These are phyloP conservation scores for Helminthosporium solani DNA, from an alignment of 2,329 filamentous ascomycete species.

Conservation along the genomic window DNA sequence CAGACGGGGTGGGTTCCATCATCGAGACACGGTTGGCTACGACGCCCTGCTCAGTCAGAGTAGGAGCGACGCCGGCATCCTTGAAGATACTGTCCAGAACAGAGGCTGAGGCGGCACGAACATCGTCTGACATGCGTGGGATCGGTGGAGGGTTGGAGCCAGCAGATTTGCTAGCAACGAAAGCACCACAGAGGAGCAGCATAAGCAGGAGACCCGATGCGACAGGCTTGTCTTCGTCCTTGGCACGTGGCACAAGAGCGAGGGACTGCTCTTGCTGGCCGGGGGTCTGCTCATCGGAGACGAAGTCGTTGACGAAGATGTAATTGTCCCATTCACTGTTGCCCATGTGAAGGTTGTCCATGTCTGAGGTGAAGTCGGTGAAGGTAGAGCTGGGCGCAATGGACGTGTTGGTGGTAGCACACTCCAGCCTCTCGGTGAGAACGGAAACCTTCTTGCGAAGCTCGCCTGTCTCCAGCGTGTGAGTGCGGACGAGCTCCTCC, in stretches of 20 bases:
- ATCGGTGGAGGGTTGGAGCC: slow-evolving; percentile 69
- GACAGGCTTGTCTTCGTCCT: slow-evolving; percentile 59
- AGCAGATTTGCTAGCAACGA: slow-evolving; percentile 84
- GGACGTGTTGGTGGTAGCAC: slow-evolving; percentile 47
- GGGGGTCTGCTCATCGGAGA: slow-evolving; percentile 53
- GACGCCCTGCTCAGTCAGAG: slow-evolving; percentile 38
- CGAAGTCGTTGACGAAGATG: slow-evolving; percentile 72
- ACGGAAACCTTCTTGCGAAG: slow-evolving; percentile 90
- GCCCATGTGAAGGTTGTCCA: slow-evolving; percentile 81
- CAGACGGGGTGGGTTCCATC: slow-evolving; percentile 42
- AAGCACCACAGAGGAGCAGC: slow-evolving; percentile 94
- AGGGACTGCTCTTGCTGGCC: slow-evolving; percentile 32
- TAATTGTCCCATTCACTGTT: slow-evolving; percentile 76
- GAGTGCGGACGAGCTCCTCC: slow-evolving; percentile 82
- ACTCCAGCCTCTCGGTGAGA: slow-evolving; percentile 71
- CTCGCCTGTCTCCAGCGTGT: slow-evolving; percentile 87
- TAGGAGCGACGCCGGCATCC: slow-evolving; percentile 65
- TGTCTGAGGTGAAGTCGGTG: slow-evolving; percentile 71
- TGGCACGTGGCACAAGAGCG: slow-evolving; percentile 46
- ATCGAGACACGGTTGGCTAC: slow-evolving; percentile 56
- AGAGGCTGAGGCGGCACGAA: slow-evolving; percentile 74
- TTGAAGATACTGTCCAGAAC: slow-evolving; percentile 80
- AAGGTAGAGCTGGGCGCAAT: slow-evolving; percentile 62
- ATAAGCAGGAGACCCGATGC: slow-evolving; percentile 86
- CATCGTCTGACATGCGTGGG: slow-evolving; percentile 75